Evolutionary conservation across 768 basidiomycete genomes (phyloP).

Genomic region (Dacryopinax spathularia): DNA sequence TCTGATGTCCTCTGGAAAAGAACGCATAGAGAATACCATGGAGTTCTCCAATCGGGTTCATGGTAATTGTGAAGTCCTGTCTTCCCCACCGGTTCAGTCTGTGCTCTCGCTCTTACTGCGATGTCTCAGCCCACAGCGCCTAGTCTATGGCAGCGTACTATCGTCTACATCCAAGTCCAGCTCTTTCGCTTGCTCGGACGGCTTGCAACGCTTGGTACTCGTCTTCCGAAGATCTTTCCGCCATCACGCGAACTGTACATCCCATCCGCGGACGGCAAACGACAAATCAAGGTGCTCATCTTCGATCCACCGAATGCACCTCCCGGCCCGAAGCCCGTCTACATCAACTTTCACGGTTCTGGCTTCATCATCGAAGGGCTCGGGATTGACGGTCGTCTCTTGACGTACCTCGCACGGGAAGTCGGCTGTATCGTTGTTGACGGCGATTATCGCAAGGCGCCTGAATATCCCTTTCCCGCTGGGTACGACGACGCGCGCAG

Average conservation of each 20-base stretch:
- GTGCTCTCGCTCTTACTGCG: too few species aligned
- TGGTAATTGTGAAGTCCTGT: too few species aligned
- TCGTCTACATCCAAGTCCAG: background rate
- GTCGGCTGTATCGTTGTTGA: slow-evolving; percentile 9
- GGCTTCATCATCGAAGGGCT: slow-evolving; percentile 7
- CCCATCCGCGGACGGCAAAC: background rate
- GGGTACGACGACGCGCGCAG: background rate
- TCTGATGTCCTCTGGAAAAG: too few species aligned
- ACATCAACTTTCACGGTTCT: slow-evolving; percentile 8
- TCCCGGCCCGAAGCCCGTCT: slow-evolving; percentile 4
- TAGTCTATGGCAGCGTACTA: background rate
- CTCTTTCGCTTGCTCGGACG: background rate
- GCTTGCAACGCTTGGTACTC: background rate
- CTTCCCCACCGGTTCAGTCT: too few species aligned
- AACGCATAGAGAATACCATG: too few species aligned
- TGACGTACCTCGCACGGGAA: slow-evolving; percentile 4
- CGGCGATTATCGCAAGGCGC: slow-evolving; percentile 9
- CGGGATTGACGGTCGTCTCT: background rate
- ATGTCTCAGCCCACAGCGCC: too few species aligned
- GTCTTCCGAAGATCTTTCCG: background rate
- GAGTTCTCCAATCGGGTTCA: too few species aligned
- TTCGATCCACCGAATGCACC: slow-evolving; percentile 6
- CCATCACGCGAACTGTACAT: background rate
- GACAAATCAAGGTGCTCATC: slow-evolving; percentile 6
- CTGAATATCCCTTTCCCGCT: slow-evolving; percentile 4